phyloP scores from a whole-genome alignment of 2,329 filamentous ascomycete species.

The Metarhizium guizhouense region DNA sequence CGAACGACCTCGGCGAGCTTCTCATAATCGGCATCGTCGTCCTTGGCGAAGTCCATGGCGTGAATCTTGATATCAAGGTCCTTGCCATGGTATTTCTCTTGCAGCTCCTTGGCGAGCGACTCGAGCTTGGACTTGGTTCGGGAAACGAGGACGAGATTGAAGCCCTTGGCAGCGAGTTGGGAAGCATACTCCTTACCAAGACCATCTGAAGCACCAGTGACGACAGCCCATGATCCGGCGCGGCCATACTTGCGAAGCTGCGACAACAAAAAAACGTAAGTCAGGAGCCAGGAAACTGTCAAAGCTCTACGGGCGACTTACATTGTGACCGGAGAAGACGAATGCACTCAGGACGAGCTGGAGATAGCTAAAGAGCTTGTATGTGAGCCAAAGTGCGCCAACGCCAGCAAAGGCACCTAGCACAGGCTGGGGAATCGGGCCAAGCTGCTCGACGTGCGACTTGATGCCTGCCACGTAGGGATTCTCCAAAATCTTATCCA shows the following conservation, averaged over 20 bases:
- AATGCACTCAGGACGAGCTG: conserved; percentile 60
- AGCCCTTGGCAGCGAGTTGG: conserved; percentile 83
- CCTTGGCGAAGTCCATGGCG: conserved; percentile 84
- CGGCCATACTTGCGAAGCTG: conserved; percentile 86
- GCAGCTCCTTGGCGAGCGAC: conserved; percentile 65
- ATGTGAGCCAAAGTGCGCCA: conserved; percentile 50
- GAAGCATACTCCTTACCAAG: conserved; percentile 93
- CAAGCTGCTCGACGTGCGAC: conserved; percentile 14
- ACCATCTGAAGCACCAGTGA: conserved; percentile 93
- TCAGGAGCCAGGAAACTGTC: background rate
- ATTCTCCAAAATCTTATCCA: conserved; percentile 18
- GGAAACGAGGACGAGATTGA: conserved; percentile 90
- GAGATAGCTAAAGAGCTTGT: conserved; percentile 48
- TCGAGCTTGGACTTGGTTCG: conserved; percentile 91
- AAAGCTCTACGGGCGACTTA: conserved; percentile 25
- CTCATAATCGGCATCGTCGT: conserved; percentile 73
- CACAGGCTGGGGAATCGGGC: conserved; percentile 32
- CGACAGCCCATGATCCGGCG: conserved; percentile 85
- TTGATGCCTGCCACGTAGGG: background rate
- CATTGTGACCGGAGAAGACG: conserved; percentile 54
- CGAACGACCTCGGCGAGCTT: conserved; percentile 59
- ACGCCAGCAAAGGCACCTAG: conserved; percentile 41
- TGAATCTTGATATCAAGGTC: conserved; percentile 64
- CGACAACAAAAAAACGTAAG: background rate
- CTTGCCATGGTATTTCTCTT: conserved; percentile 53